Percentiles rank a stretch among this genome's conserved stretches.
These are phyloP conservation scores for Taphrina confusa DNA, from an alignment of 1,139 yeast species.

Conservation along the genomic window DNA sequence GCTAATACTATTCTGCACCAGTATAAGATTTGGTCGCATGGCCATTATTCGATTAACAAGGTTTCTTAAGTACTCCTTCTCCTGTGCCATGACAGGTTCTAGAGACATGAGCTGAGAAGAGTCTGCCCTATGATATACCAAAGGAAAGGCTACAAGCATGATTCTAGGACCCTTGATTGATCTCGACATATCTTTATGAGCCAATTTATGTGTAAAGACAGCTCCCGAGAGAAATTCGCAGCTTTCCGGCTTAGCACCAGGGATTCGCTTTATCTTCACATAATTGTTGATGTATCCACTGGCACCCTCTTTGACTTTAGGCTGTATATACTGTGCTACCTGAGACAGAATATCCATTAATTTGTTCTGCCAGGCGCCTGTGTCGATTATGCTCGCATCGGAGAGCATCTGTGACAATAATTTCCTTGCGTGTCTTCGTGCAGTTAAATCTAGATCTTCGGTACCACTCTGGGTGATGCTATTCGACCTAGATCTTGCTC, in stretches of 20 bases:
- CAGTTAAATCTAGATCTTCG: constrained; percentile 48
- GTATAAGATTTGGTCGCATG: constrained; percentile 73
- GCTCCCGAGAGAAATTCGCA: constrained; percentile 73
- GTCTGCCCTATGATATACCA: constrained; percentile 78
- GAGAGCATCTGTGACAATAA: constrained; percentile 64
- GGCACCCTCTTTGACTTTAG: constrained; percentile 64
- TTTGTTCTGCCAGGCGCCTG: constrained; percentile 59
- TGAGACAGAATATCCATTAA: constrained; percentile 53
- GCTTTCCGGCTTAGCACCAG: constrained; percentile 66
- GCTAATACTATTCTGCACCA: constrained; percentile 79
- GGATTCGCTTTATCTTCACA: constrained; percentile 77
- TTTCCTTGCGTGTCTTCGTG: constrained; percentile 50
- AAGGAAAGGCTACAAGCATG: constrained; percentile 80
- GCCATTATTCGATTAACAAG: constrained; percentile 77
- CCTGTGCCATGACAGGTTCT: constrained; percentile 84
- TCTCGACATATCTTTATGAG: constrained; percentile 77
- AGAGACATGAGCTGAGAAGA: constrained; percentile 64
- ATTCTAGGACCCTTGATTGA: constrained; percentile 67
- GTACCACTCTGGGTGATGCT: constrained; percentile 9
- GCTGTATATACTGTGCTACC: constrained; percentile 54
- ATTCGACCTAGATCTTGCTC: constrained; percentile 28
- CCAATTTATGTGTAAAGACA: constrained; percentile 80
- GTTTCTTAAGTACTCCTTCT: constrained; percentile 77
- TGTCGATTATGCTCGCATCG: constrained; percentile 50
- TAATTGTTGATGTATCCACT: constrained; percentile 83